These are phyloP conservation scores for Nakaseomyces kungkrabaensis DNA, from an alignment of 1,139 yeast species.

Conservation along the genomic window DNA sequence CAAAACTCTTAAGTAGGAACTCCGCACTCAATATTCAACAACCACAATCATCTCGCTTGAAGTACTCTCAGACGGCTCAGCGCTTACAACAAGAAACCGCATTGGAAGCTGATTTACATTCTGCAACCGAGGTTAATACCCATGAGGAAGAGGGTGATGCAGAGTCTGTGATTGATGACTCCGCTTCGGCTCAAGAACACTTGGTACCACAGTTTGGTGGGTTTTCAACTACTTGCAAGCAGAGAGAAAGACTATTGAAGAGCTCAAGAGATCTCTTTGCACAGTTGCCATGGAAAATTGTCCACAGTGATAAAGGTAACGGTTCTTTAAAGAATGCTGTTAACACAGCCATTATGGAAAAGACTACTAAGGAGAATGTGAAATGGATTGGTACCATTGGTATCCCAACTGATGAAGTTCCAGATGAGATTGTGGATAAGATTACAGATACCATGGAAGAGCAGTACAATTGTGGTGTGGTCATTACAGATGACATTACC, in stretches of 20 bases:
- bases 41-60: conserved; percentile 9
- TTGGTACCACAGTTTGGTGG: conserved; percentile 64
- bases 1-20: neutral
- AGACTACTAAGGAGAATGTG: conserved; percentile 37
- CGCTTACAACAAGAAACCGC: conserved; percentile 5
- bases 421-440: conserved; percentile 40
- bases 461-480: conserved; percentile 50
- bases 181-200: neutral
- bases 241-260: conserved; percentile 34
- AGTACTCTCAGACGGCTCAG: conserved; percentile 11
- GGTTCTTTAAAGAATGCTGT: conserved; percentile 85
- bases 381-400: conserved; percentile 83
- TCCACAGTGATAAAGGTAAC: conserved; percentile 62
- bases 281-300: conserved; percentile 63
- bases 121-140: neutral
- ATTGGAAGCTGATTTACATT: neutral
- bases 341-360: conserved; percentile 41
- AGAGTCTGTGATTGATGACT: conserved; percentile 8
- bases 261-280: conserved; percentile 48
- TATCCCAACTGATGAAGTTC: conserved; percentile 74
- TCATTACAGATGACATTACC: conserved; percentile 60
- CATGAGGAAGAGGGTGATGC: conserved; percentile 8
- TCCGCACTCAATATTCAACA: conserved; percentile 3
- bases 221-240: conserved; percentile 39
- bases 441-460: conserved; percentile 37